phyloP scores from a whole-genome alignment of 148 eudicot genomes.

The Rhododendron henanense region DNA sequence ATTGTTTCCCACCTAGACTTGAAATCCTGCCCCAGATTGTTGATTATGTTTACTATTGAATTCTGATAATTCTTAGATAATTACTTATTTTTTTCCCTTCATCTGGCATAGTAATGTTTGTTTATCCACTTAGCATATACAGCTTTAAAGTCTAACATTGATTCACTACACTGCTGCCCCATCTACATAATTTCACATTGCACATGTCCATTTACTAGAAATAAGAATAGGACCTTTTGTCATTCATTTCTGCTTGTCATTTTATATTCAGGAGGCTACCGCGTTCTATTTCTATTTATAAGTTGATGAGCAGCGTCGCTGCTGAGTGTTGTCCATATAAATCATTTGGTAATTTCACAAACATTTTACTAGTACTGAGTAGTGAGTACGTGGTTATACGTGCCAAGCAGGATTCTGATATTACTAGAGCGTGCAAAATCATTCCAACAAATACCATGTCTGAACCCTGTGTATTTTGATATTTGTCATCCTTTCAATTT shows the following conservation, averaged over 20 bases:
- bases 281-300: not conserved
- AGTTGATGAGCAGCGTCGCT: not conserved
- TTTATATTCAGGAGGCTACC: not conserved
- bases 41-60: not conserved
- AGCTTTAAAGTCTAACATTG: not conserved
- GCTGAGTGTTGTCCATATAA: not conserved
- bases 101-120: constrained; percentile 3
- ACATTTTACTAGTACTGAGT: not conserved
- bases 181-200: not conserved
- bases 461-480: not conserved
- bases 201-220: not conserved
- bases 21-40: not conserved
- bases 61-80: not conserved
- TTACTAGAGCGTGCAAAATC: not conserved
- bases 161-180: not conserved
- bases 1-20: not conserved
- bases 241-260: not conserved
- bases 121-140: not conserved
- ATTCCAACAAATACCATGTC: constrained; percentile 1
- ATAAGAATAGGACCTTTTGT: not conserved
- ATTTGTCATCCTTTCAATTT: not conserved
- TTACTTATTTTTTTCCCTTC: not conserved
- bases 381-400: not conserved
- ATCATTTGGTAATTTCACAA: not conserved
- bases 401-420: not conserved